Base-by-base conservation (phyloP, 306 rosid species). In the Begonia peltatifolia region DNA sequence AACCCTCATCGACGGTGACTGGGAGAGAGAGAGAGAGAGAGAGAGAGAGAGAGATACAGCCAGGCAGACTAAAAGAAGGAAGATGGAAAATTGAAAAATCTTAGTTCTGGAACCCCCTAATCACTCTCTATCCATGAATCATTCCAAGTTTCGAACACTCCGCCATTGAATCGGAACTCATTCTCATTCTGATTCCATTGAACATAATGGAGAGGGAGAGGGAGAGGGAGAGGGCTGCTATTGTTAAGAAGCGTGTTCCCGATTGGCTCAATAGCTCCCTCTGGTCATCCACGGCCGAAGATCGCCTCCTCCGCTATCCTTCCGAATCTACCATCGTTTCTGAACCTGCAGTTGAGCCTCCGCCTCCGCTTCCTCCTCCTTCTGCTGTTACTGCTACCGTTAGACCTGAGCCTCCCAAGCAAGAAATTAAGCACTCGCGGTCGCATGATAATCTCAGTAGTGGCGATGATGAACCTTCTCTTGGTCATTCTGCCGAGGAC, bases 261-360 rank as follows among this genome's bases (percentile, higher is more conserved):
- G 95, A 92, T 50, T 92, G 99, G 99, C 96, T 92, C 63, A 92
- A 92, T 73, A 92, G 89, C 56, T 81, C 96, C 41, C 84, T 92
- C 62, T 92, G 96, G 99, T 76, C 87, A 35, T 60, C 81, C 38
- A 36, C 82, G 11, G 78, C 73, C 64, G 94, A 30, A 30, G 38
- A 66, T 52, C 72, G 63, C 38, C 42, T 16, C 48, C 68, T 42
- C n/a, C 86, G 74, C 53, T 36, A 73, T 71, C n/a, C 76, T 63
- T 57, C 76, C 53, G 13, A 68, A 52, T 15, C 65, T 15, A 30
- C 63, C 49, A n/a, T 64, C 46, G 6, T 35, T 5, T 30, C 38
- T 13, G 59, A 62, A 53, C 58, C 58, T 50, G 18, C 53, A 6
- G 63, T 76, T 13, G 66, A 58, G 43, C 80, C 94, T 1, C 86